Percentiles rank a stretch among this genome's conserved stretches.
phyloP scores from a whole-genome alignment of 78 protist species.

The Chrysochromulina tobinii region DNA sequence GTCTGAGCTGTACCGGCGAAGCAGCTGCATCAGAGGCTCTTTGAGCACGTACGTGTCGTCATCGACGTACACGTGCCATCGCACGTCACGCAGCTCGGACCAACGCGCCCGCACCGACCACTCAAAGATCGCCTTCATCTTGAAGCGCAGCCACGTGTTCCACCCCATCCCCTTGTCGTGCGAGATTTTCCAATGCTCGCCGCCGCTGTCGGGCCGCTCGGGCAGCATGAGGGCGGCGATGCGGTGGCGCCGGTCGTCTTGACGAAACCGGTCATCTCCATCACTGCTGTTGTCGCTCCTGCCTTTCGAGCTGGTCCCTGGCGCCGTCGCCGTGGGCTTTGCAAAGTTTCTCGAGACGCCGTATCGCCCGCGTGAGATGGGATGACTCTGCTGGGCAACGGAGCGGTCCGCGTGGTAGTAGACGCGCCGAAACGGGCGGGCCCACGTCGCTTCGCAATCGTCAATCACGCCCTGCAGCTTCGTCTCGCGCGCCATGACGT shows the following conservation, averaged over 20 bases:
- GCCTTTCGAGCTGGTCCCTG: no score
- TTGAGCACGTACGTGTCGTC: neutral
- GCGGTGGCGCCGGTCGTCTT: neutral
- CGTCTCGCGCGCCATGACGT: no score
- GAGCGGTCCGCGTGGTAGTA: no score
- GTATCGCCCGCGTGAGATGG: no score
- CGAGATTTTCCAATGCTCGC: slow-evolving; percentile 1
- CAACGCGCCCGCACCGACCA: neutral
- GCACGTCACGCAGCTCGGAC: neutral
- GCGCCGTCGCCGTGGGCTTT: no score
- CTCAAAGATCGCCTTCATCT: neutral
- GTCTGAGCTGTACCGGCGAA: neutral
- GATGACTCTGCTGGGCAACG: no score
- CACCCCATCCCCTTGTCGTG: neutral
- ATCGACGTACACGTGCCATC: neutral
- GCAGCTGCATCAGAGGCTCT: slow-evolving; percentile 1
- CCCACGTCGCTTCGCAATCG: no score
- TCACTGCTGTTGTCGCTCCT: no score
- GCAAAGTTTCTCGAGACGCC: no score
- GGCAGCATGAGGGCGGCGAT: neutral
- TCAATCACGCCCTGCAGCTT: no score
- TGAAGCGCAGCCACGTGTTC: slow-evolving; percentile 28
- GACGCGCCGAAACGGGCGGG: no score
- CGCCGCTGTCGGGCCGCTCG: neutral
- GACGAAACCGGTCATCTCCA: no score